Evolutionary conservation across 2,329 filamentous ascomycete species (phyloP), one percentile per base, ranked within the genome.

Genomic region (Pseudogymnoascus sp.): DNA sequence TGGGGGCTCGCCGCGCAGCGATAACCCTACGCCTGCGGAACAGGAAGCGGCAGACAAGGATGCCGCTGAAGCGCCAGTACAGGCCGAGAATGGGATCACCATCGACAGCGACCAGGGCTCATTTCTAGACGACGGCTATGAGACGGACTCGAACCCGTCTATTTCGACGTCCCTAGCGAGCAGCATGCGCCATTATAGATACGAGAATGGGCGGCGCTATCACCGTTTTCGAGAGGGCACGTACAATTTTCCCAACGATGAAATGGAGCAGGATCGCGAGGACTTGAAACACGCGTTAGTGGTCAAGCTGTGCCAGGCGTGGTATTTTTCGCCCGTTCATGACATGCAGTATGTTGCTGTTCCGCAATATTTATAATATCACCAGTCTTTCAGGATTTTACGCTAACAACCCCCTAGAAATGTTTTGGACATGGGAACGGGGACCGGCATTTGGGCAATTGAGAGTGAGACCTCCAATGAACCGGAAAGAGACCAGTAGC

Each of bases 231-330:
- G 80, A 16, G 79, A 81, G 61, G 81, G 81, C 5, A 67, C 70
- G 9, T 86, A 86, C 66, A 79, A 79, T 60, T 83, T 85, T 58
- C 83, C 83, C 25, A 86, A 85, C 61, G 83, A 86, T 63, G 82
- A 84, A 57, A 72, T 77, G 4, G 83, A 86, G 70, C 81, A 84
- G 68, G 81, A 84, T 65, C 74, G 81, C 37, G 78, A 83, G 65
- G 81, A 84, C 59, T 77, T 85, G 75, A 82, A 81, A 67, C 81
- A 83, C 68, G 73, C 76, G 68, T 66, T 80, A 61, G 35, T 62
- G 6, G 59, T 61, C 6, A 63, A 63, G 57, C 71, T 81, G 14
- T 79, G 78, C 4, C 47, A 54, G n/a, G 16, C 16, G n/a, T 54
- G 16, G 16, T 54, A 54, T 54, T 54, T 54, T 33, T n/a, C 47